Evolutionary conservation across 2,329 filamentous ascomycete species (phyloP).

Genomic region (Calonectria pseudoturangicola): DNA sequence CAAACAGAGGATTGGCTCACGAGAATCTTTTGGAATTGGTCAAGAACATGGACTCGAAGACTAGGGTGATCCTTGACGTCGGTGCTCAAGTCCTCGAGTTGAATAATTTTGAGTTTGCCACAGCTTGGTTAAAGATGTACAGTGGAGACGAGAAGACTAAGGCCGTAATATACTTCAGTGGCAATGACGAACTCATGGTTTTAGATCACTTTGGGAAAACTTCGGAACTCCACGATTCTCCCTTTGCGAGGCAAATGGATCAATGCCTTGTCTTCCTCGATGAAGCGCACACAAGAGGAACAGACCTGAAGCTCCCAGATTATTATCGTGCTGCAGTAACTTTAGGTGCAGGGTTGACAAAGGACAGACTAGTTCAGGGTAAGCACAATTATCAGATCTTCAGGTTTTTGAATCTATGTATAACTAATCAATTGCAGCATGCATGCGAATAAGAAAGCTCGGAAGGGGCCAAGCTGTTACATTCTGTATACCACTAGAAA

Average conservation of each 20-base stretch:
- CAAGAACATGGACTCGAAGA: slow-evolving; percentile 58
- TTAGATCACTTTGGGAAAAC: slow-evolving; percentile 67
- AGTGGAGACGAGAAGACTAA: slow-evolving; percentile 32
- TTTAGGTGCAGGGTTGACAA: slow-evolving; percentile 78
- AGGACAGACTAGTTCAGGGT: slow-evolving; percentile 83
- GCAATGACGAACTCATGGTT: slow-evolving; percentile 72
- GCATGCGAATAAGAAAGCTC: slow-evolving; percentile 83
- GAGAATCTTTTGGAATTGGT: slow-evolving; percentile 67
- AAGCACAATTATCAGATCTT: slow-evolving; percentile 44
- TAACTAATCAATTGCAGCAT: slow-evolving; percentile 65
- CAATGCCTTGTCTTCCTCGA: slow-evolving; percentile 81
- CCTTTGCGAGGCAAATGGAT: slow-evolving; percentile 74
- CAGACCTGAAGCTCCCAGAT: slow-evolving; percentile 77
- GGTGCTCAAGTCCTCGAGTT: slow-evolving; percentile 82
- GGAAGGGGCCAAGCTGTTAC: slow-evolving; percentile 79
- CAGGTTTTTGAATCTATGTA: too few species aligned
- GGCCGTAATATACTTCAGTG: slow-evolving; percentile 74
- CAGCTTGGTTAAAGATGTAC: slow-evolving; percentile 67
- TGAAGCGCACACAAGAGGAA: slow-evolving; percentile 82
- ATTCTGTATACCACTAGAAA: slow-evolving; percentile 77
- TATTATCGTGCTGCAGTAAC: slow-evolving; percentile 80
- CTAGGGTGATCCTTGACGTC: slow-evolving; percentile 80
- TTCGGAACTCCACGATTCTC: slow-evolving; percentile 73
- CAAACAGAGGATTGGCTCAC: rapidly evolving
- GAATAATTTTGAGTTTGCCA: slow-evolving; percentile 72